Evolutionary conservation across 768 basidiomycete species (phyloP), one percentile per base, ranked within the genome.

Genomic region (Ephemerocybe angulata): DNA sequence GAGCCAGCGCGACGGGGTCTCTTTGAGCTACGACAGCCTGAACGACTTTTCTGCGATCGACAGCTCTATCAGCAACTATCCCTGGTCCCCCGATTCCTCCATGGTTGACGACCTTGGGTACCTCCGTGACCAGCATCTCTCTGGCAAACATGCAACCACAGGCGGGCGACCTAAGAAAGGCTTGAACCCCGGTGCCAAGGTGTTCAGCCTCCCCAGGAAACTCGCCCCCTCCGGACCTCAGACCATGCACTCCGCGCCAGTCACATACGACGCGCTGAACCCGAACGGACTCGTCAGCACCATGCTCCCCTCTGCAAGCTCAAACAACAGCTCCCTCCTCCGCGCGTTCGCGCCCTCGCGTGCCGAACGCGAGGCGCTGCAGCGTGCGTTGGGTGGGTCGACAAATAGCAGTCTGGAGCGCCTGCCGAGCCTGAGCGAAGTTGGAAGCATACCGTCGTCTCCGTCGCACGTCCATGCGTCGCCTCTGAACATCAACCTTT

Each of bases 261-360:
- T 40, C 13, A 60, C 72, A 6, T 84, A 76, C 60, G 84, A 85
- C 57, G 80, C 79, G 17, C 71, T 86, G 31, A 85, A 85, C 62
- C 84, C 85, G 17, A 84, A 77, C 40, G 82, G 85, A n/a, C 70
- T 81, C 12, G 72, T 72, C 38, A 59, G 70, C 15, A 65, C 62
- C 50, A 58, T 68, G 44, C 58, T 72, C 41, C 56, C 76, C 3
- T 65, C 72, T 1, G 60, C 75, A 0, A 65, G 77, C 2, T 77
- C 82, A 3, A 74, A 78, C 10, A 78, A 65, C 44, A 75, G 70
- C 43, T 80, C 78, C 28, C 70, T 84, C 21, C 74, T 90, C 54
- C 89, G 88, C 63, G 91, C 90, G 17, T 94, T 94, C 68, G 90
- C 89, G 31, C 91, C 90, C 29, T 93, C 90, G 58, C 88, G 86